Base-by-base conservation (phyloP, 129 eudicot genomes). In the Helichrysum umbraculigerum region DNA sequence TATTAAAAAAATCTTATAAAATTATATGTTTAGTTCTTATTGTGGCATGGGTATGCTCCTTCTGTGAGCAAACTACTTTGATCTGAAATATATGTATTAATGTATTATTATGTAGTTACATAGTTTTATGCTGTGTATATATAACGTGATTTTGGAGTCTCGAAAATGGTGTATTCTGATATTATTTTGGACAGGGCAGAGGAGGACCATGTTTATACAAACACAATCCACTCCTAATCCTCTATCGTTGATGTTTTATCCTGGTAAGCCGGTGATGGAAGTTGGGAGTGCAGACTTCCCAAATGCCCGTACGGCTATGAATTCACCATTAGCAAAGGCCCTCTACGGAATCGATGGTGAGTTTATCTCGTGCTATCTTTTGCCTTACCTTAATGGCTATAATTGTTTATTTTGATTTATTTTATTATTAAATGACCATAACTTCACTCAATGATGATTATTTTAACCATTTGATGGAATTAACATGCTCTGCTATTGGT, bases 201-300 rank as follows among this genome's bases (percentile, higher is more conserved):
- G 77, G 84, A 93, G 98, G 88, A 88, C 83, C 74, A 93, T 93
- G 97, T 93, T 93, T 83, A 90, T 93, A 59, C 98, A 93, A 79
- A 90, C 96, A 35, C 97, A 93, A 71, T 83, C 98, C 1, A 93
- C 98, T 71, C 98, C 98, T 3, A 93, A 93, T 85, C 98, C 98
- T 74, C 79, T 80, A 17, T 93, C 98, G 17, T 83, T 93, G 33
- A 93, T 93, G 97, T 93, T 93, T 66, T 82, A 88, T 82, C 98
- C 98, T 9, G 98, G 98, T 68, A 93, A 90, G 73, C 86, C 92
- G 4, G 96, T 93, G 37, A 93, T 93, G 98, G 98, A 93, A 78
- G 83, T 87, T 42, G 98, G 98, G 62, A 93, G 98, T 52, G 82
- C 93, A 15, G 98, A 93, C 80, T 93, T 93, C 81, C 98, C 98